phyloP scores from a whole-genome alignment of 2,329 filamentous ascomycete species.

The Pseudogymnoascus sp. region DNA sequence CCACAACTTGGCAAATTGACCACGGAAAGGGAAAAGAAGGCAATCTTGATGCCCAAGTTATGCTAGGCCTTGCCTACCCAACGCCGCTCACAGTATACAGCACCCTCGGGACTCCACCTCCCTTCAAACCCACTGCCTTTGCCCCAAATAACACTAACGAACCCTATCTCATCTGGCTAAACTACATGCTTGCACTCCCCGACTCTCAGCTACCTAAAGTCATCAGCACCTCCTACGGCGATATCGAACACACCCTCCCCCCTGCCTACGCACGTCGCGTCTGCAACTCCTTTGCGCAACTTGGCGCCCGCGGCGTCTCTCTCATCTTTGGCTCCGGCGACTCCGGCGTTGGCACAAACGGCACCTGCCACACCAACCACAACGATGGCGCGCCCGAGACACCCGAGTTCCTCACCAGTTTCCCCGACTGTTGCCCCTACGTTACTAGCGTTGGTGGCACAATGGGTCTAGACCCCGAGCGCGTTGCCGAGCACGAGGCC shows the following conservation, averaged over 20 bases:
- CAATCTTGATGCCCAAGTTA: slow-evolving; percentile 48
- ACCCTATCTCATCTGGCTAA: slow-evolving; percentile 47
- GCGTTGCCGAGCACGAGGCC: slow-evolving; percentile 16
- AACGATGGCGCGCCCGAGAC: slow-evolving; percentile 29
- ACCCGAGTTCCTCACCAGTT: slow-evolving; percentile 33
- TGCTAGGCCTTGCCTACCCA: slow-evolving; percentile 45
- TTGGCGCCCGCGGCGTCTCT: slow-evolving; percentile 44
- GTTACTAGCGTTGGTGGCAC: slow-evolving; percentile 30
- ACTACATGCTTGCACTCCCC: slow-evolving; percentile 41
- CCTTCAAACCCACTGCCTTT: slow-evolving; percentile 38
- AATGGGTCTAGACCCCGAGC: slow-evolving; percentile 22
- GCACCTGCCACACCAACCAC: slow-evolving; percentile 29
- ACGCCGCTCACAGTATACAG: slow-evolving; percentile 45
- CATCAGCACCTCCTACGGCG: slow-evolving; percentile 49
- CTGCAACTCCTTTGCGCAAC: slow-evolving; percentile 44
- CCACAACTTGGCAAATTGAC: slow-evolving; percentile 8
- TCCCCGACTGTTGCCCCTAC: slow-evolving; percentile 30
- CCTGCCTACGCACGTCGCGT: slow-evolving; percentile 42
- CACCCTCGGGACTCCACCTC: slow-evolving; percentile 43
- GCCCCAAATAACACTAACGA: slow-evolving; percentile 37
- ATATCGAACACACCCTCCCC: slow-evolving; percentile 49
- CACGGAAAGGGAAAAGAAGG: slow-evolving; percentile 34
- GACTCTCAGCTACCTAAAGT: slow-evolving; percentile 44
- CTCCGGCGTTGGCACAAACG: slow-evolving; percentile 42
- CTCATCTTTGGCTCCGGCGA: slow-evolving; percentile 53